Conservation (phyloP, 2,329 filamentous ascomycete genomes). For the Parastagonospora avenae region DNA sequence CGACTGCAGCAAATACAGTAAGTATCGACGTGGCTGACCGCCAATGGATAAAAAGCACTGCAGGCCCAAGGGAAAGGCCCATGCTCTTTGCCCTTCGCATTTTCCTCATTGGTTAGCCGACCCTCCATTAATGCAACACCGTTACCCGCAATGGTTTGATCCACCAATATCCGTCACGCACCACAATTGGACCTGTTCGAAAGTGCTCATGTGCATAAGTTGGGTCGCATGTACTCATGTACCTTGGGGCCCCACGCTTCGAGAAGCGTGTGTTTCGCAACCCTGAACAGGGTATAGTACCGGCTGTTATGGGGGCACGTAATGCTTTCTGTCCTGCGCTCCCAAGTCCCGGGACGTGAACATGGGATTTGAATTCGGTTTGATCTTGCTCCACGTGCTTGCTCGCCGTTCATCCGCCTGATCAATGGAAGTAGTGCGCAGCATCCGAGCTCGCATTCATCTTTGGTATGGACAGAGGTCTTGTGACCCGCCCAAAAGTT, state of each 20-base stretch:
- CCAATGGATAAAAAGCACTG: neutral
- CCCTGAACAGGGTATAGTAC: constrained; percentile 11
- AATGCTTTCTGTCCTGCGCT: constrained; percentile 2
- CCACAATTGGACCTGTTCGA: neutral
- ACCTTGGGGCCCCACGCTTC: constrained; percentile 2
- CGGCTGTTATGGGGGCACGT: constrained; percentile 5
- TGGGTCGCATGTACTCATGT: neutral
- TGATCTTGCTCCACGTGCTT: neutral
- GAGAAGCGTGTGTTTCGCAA: constrained; percentile 11
- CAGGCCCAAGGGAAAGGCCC: neutral
- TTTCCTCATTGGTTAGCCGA: neutral
- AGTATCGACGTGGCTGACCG: neutral
- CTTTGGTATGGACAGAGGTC: neutral
- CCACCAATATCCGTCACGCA: neutral
- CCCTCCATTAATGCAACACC: neutral
- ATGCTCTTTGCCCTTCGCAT: neutral
- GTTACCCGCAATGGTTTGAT: constrained; percentile 3
- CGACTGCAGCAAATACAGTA: neutral
- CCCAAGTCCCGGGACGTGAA: neutral
- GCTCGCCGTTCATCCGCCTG: neutral
- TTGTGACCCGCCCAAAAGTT: neutral
- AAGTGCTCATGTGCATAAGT: constrained; percentile 18
- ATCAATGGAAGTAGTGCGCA: neutral
- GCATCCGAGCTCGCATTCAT: neutral
- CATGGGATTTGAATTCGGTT: neutral